A percentile compares a stretch with the other conserved stretches of the same genome.
Evolutionary conservation across 164 flowering plant species (phyloP).

Genomic region (Vitis cinerea): DNA sequence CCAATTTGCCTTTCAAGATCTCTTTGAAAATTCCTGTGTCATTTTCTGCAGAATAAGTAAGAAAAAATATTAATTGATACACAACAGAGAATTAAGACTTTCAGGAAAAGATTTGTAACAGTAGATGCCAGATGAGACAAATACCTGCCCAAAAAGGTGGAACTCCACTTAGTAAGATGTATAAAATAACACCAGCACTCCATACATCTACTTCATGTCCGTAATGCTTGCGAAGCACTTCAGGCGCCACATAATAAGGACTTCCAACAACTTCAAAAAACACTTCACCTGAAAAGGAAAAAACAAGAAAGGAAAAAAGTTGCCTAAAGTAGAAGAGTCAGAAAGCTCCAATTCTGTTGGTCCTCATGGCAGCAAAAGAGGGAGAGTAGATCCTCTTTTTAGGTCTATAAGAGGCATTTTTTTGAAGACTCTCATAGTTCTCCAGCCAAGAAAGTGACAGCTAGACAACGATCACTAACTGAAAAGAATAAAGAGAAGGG

Average conservation of each 20-base stretch:
- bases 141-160: slow-evolving; percentile 90
- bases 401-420: too few relatives aligned
- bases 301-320: not conserved
- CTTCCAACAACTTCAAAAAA: slow-evolving; percentile 80
- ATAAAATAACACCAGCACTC: slow-evolving; percentile 88
- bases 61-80: not conserved
- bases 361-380: too few relatives aligned
- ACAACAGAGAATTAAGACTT: slow-evolving; percentile 3
- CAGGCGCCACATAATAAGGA: slow-evolving; percentile 87
- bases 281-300: slow-evolving; percentile 37
- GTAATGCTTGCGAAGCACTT: slow-evolving; percentile 67
- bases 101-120: not conserved
- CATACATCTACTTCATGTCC: slow-evolving; percentile 77
- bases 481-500: too few relatives aligned
- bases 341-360: too few relatives aligned
- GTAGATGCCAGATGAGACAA: not conserved
- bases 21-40: slow-evolving; percentile 43
- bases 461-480: too few relatives aligned
- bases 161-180: slow-evolving; percentile 74
- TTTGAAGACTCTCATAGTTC: too few relatives aligned
- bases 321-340: too few relatives aligned
- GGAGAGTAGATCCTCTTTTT: too few relatives aligned
- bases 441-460: too few relatives aligned
- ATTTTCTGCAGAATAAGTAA: slow-evolving; percentile 49
- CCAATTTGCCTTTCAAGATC: slow-evolving; percentile 78